Evolutionary conservation across 2,329 filamentous ascomycete species (phyloP).

Genomic region (Epichloe aotearoae): DNA sequence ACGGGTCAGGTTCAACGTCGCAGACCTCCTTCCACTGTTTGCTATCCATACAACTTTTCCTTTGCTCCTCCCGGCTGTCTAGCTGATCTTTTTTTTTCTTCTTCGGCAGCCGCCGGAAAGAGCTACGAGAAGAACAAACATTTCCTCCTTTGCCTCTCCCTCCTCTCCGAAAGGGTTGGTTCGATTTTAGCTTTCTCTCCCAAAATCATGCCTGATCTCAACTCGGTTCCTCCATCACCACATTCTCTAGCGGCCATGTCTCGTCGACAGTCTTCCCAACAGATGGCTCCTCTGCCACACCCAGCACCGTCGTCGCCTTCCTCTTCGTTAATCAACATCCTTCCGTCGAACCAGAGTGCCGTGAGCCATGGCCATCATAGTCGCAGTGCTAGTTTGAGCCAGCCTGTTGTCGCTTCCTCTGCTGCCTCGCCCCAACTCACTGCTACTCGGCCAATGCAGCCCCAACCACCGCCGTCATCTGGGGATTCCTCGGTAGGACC

Average conservation of each 20-base stretch:
- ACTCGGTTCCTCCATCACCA: constrained; percentile 40
- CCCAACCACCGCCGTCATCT: constrained; percentile 19
- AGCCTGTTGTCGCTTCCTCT: constrained; percentile 19
- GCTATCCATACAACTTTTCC: neutral
- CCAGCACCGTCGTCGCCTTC: constrained; percentile 9
- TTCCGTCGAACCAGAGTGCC: constrained; percentile 41
- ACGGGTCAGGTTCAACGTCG: neutral
- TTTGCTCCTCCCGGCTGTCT: neutral
- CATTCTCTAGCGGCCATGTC: constrained; percentile 25
- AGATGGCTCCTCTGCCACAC: constrained; percentile 27
- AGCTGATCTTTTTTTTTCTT: neutral
- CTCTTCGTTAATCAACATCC: constrained; percentile 38
- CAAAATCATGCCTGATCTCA: constrained; percentile 38
- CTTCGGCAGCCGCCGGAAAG: neutral
- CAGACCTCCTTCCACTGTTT: too few relatives aligned
- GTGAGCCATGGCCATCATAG: constrained; percentile 22
- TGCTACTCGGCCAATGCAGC: constrained; percentile 13
- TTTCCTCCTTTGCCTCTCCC: neutral
- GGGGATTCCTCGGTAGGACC: constrained; percentile 31
- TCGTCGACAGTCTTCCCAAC: constrained; percentile 30
- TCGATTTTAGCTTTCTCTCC: neutral
- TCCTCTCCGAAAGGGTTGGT: constrained; percentile 1
- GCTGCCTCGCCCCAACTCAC: constrained; percentile 14
- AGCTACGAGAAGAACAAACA: neutral
- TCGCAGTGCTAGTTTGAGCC: constrained; percentile 6